These are phyloP conservation scores for Chaetomium globosum DNA, from an alignment of 2,329 filamentous ascomycete genomes.

Conservation along the genomic window DNA sequence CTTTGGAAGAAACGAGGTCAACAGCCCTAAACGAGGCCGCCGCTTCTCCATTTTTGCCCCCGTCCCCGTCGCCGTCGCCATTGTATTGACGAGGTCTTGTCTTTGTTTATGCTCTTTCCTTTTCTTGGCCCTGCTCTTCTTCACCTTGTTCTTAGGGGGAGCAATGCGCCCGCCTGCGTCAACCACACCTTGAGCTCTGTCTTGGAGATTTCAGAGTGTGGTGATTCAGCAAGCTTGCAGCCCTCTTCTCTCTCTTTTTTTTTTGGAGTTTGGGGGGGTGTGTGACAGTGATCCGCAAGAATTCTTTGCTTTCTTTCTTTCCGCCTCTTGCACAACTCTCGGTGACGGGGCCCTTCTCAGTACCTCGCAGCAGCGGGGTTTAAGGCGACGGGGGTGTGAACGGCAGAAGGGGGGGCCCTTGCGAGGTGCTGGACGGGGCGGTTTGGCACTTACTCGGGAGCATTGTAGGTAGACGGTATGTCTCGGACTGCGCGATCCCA, in stretches of 20 bases:
- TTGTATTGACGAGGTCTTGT: constrained; percentile 9
- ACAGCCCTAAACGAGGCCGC: constrained; percentile 28
- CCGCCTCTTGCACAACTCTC: constrained; percentile 8
- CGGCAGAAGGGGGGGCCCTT: constrained; percentile 42
- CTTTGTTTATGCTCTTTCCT: constrained; percentile 5
- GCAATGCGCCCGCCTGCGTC: not conserved
- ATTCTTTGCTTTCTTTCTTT: constrained; percentile 2
- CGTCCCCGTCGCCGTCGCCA: constrained; percentile 15
- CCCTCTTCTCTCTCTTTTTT: constrained; percentile 2
- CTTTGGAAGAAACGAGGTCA: constrained; percentile 30
- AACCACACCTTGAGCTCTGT: constrained; percentile 2
- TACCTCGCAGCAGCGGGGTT: constrained; percentile 18
- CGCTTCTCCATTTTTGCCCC: constrained; percentile 15
- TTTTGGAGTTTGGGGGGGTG: not conserved
- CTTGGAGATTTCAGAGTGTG: constrained; percentile 7
- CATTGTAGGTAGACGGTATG: constrained; percentile 45
- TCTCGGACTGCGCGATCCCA: constrained; percentile 23
- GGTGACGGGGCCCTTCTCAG: constrained; percentile 13
- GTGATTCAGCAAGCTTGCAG: constrained; percentile 5
- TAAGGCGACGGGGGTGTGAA: constrained; percentile 33
- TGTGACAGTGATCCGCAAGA: not conserved
- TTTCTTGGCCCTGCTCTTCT: constrained; percentile 11
- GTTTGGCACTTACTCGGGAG: constrained; percentile 49
- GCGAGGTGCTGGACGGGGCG: constrained; percentile 29
- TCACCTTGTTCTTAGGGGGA: constrained; percentile 5